phyloP scores from a whole-genome alignment of 306 rosid genomes.

The Cicer bijugum region DNA sequence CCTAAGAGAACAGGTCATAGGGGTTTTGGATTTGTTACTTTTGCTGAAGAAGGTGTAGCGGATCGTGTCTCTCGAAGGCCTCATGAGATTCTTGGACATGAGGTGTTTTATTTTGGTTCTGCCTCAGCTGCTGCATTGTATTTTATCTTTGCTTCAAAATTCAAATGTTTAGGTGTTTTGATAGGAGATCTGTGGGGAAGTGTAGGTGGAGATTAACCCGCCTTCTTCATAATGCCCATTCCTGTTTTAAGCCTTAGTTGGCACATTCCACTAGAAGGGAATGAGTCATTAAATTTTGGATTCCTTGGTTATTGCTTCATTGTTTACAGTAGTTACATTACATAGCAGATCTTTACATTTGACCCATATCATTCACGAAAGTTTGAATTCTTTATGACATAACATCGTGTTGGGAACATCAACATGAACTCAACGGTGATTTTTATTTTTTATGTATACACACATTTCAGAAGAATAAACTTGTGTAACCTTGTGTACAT shows the following conservation, averaged over 20 bases:
- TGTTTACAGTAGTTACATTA: conserved; percentile 12
- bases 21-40: conserved; percentile 97
- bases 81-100: conserved; percentile 89
- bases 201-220: neutral
- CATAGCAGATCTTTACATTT: neutral
- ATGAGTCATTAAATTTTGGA: conserved; percentile 11
- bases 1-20: conserved; percentile 95
- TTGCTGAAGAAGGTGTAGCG: conserved; percentile 95
- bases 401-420: neutral
- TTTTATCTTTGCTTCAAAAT: neutral
- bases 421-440: neutral
- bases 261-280: conserved; percentile 22
- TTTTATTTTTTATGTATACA: neutral
- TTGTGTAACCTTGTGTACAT: conserved; percentile 18
- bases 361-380: conserved; percentile 22
- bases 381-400: conserved; percentile 22
- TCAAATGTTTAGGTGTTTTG: conserved; percentile 21
- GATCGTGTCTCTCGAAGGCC: conserved; percentile 91
- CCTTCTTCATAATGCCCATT: conserved; percentile 8
- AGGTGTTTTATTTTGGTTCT: conserved; percentile 56
- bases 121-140: conserved; percentile 13
- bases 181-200: conserved; percentile 13
- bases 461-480: conserved; percentile 4
- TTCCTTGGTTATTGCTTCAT: conserved; percentile 15
- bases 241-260: conserved; percentile 9